Base-by-base conservation (phyloP, 768 basidiomycete species). In the Suillus plorans region DNA sequence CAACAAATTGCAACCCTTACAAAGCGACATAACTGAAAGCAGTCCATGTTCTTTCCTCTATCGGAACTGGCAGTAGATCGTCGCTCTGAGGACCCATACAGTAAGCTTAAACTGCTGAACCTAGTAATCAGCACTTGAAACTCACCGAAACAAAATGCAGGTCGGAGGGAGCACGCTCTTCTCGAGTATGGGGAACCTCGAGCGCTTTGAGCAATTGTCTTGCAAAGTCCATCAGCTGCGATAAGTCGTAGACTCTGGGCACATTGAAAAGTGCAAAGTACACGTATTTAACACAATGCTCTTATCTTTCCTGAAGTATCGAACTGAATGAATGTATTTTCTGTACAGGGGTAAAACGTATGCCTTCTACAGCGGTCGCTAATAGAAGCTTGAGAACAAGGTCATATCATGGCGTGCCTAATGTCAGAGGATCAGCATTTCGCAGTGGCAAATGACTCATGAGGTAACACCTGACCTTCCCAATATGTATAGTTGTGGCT, bases 21-120 rank as follows among this genome's bases (percentile, higher is more conserved):
- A 86, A 88, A 45, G 86, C 79, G 50, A 89, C 75, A 73, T 87
- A 90, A 73, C 86, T 87, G 74, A 79, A 82, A 16, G 76, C 72
- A 16, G 78, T 79, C 89, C 89, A 90, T 63, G 82, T 85, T 64
- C 86, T 79, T 69, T 87, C 82, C 61, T 84, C 80, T 52, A 80
- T 75, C 5, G 81, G 78, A 1, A 90, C 88, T 20, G 89, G 89
- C 13, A 81, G 74, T 45, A 89, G 77, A 71, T 91, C 89, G 53
- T 89, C 84, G 66, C 86, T 89, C 86, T 89, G 67, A 3, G 68
- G 18, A 61, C 41, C 42, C 69, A 60, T 7, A 31, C 25, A 10
- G 50, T 68, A 52, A 69, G 60, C 41, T 4, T 14, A 36, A 55
- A 22, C 41, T 42, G 44, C 45, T 31, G 31, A 31, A 31, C 13